Conservation (phyloP, 495 filamentous ascomycete genomes). For the Chaetomidium leptoderma region DNA sequence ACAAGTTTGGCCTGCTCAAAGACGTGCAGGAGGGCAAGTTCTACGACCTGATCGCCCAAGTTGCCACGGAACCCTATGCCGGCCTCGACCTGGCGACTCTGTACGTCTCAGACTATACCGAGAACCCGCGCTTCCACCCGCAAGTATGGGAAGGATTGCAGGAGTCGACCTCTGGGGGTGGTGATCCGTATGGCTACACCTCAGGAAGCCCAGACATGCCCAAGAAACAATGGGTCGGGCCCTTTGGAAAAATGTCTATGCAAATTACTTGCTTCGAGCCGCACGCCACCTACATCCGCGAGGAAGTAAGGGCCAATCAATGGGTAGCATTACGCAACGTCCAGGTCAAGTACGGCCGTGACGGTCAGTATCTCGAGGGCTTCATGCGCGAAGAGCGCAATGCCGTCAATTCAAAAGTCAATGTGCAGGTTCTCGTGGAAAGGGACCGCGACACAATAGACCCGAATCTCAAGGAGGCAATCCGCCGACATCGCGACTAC, state of each 20-base stretch:
- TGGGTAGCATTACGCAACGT: conserved; percentile 69
- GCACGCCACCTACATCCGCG: conserved; percentile 57
- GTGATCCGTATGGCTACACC: conserved; percentile 35
- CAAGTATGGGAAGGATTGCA: conserved; percentile 46
- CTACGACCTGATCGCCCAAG: conserved; percentile 70
- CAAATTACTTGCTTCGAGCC: conserved; percentile 67
- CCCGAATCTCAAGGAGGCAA: conserved; percentile 54
- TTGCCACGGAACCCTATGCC: conserved; percentile 60
- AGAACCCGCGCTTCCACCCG: conserved; percentile 57
- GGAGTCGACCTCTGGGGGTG: conserved; percentile 24
- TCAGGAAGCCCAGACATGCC: neutral
- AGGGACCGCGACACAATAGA: conserved; percentile 41
- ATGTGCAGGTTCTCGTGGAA: conserved; percentile 41
- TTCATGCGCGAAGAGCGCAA: conserved; percentile 59
- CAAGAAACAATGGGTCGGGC: conserved; percentile 60
- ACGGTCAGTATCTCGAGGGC: conserved; percentile 62
- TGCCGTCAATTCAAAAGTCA: conserved; percentile 44
- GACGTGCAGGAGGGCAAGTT: conserved; percentile 55
- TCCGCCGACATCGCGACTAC: conserved; percentile 61
- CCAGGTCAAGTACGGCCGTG: conserved; percentile 56
- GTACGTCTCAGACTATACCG: conserved; percentile 85
- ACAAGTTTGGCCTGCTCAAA: conserved; percentile 63
- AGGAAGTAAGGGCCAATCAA: conserved; percentile 52
- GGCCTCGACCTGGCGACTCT: conserved; percentile 52
- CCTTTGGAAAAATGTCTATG: conserved; percentile 68